A percentile compares a stretch with the other conserved stretches of the same genome.
Evolutionary conservation across 768 basidiomycete genomes (phyloP).

Genomic region (Cubamyces lactineus): DNA sequence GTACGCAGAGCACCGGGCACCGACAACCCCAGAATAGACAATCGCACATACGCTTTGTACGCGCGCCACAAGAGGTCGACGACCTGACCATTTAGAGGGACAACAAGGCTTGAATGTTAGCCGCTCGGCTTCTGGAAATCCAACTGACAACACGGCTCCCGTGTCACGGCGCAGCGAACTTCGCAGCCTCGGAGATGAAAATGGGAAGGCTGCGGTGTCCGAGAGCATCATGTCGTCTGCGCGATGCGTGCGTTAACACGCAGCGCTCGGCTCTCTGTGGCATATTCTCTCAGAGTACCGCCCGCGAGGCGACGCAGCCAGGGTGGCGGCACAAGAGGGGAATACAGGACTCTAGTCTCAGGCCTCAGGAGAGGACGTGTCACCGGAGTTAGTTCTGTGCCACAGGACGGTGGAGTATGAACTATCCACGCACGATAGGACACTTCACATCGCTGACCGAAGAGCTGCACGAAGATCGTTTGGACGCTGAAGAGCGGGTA

Average conservation of each 20-base stretch:
- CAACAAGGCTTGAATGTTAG: not conserved
- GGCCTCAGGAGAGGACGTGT: not conserved
- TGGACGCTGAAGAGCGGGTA: not conserved
- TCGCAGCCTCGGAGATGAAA: slow-evolving; percentile 22
- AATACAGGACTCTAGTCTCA: no score
- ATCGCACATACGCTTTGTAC: no score
- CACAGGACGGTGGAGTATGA: not conserved
- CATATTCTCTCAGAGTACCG: not conserved
- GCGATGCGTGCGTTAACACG: not conserved
- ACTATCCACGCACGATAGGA: slow-evolving; percentile 4
- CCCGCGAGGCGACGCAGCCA: slow-evolving; percentile 1
- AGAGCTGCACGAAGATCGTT: slow-evolving; percentile 5
- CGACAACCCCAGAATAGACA: no score
- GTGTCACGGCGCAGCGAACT: not conserved
- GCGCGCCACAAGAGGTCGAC: not conserved
- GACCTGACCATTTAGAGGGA: not conserved
- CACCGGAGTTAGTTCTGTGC: not conserved
- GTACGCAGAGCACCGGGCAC: no score
- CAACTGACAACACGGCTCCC: not conserved
- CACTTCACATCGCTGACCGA: not conserved
- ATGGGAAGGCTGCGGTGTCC: not conserved
- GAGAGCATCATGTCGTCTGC: slow-evolving; percentile 11
- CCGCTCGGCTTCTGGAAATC: not conserved
- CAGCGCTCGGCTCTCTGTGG: slow-evolving; percentile 3
- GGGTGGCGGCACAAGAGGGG: not conserved